phyloP scores from a whole-genome alignment of 768 basidiomycete species.

The Mycena amicta region DNA sequence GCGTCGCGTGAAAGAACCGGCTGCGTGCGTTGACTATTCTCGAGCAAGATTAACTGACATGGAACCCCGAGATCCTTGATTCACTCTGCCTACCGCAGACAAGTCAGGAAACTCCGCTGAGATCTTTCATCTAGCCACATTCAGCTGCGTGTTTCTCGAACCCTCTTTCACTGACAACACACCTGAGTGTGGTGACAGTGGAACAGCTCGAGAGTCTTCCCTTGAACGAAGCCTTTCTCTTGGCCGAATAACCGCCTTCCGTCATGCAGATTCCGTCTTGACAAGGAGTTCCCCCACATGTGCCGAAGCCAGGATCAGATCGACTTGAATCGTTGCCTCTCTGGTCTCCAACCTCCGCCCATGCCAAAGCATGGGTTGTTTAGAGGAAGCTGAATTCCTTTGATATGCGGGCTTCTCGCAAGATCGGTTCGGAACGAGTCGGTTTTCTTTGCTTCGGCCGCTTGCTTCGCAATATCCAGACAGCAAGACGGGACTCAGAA shows the following conservation, averaged over 20 bases:
- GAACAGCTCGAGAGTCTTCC: not conserved
- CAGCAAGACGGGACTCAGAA: not conserved
- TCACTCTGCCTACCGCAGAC: not conserved
- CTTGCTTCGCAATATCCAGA: not conserved
- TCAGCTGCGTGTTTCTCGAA: not conserved
- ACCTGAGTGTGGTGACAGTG: not conserved
- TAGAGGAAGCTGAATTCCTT: not conserved
- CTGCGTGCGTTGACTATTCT: not conserved
- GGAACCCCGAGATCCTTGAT: not conserved
- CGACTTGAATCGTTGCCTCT: no score
- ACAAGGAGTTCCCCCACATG: no score
- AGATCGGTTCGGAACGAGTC: not conserved
- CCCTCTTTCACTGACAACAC: not conserved
- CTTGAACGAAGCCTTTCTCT: no score
- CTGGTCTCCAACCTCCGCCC: no score
- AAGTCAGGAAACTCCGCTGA: not conserved
- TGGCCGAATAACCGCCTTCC: no score
- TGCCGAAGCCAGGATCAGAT: no score
- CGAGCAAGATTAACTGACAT: not conserved
- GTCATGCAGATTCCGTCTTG: no score
- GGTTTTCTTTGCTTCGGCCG: not conserved
- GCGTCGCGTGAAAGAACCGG: not conserved
- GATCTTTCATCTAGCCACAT: not conserved
- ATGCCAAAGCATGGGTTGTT: no score
- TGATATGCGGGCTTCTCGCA: not conserved